Percentiles rank a stretch among this genome's conserved stretches.
Evolutionary conservation across 2,329 filamentous ascomycete species (phyloP).

Genomic region (Aureobasidium sp.): DNA sequence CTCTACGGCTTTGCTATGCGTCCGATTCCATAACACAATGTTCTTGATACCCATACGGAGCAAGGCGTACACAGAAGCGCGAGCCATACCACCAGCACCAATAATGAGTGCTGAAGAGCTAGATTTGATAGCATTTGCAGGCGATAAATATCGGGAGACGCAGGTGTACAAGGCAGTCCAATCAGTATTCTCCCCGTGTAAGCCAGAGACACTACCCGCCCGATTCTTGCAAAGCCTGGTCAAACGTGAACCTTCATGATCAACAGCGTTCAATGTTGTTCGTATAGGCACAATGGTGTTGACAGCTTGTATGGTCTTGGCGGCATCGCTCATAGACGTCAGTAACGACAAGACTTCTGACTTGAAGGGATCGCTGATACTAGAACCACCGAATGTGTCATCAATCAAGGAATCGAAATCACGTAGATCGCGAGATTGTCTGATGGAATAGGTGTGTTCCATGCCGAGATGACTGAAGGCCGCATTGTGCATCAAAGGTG

Average conservation of each 20-base stretch:
- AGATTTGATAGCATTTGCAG: slow-evolving; percentile 53
- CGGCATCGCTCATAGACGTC: slow-evolving; percentile 62
- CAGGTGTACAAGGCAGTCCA: slow-evolving; percentile 74
- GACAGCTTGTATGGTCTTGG: slow-evolving; percentile 66
- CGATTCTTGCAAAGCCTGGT: slow-evolving; percentile 43
- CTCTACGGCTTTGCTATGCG: slow-evolving; percentile 56
- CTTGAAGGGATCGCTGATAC: slow-evolving; percentile 67
- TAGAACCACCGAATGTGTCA: slow-evolving; percentile 63
- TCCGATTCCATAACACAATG: slow-evolving; percentile 69
- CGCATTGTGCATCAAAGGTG: slow-evolving; percentile 70
- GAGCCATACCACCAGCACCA: slow-evolving; percentile 66
- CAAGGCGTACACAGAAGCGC: slow-evolving; percentile 71
- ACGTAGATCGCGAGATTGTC: slow-evolving; percentile 56
- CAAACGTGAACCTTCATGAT: slow-evolving; percentile 42
- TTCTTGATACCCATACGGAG: slow-evolving; percentile 69
- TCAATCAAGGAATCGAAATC: slow-evolving; percentile 60
- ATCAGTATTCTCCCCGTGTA: slow-evolving; percentile 75
- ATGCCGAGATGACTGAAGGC: slow-evolving; percentile 62
- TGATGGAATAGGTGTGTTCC: slow-evolving; percentile 59
- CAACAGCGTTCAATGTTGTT: slow-evolving; percentile 46
- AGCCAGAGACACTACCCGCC: slow-evolving; percentile 58
- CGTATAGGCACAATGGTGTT: slow-evolving; percentile 70
- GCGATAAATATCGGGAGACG: slow-evolving; percentile 64
- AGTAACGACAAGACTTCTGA: slow-evolving; percentile 61
- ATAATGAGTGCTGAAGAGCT: slow-evolving; percentile 49